These are phyloP conservation scores for Dendrocalamus sinicus DNA, from an alignment of 176 grass and related monocot genomes.

Conservation along the genomic window DNA sequence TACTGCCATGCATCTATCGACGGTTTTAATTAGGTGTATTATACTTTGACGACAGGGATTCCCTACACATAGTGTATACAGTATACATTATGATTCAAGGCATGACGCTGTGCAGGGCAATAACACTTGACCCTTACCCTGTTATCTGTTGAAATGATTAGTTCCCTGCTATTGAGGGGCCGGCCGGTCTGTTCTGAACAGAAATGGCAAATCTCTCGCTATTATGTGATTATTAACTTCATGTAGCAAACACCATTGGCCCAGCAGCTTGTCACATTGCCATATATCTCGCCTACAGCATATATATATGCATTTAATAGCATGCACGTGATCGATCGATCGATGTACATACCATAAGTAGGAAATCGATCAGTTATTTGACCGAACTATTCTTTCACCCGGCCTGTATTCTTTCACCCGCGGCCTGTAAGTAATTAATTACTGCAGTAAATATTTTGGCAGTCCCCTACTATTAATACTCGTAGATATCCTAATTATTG, in stretches of 20 bases:
- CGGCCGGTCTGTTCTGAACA: not conserved
- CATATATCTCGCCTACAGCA: not conserved
- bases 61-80: not conserved
- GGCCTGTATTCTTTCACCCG: not conserved
- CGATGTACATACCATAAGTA: not conserved
- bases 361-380: not conserved
- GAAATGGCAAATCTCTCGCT: not conserved
- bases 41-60: not conserved
- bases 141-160: not conserved
- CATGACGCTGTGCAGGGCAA: not conserved
- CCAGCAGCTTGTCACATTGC: not conserved
- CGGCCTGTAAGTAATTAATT: not conserved
- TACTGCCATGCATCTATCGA: not conserved
- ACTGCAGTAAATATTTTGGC: not conserved
- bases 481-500: constrained; percentile 32
- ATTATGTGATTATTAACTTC: not conserved
- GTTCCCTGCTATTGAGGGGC: not conserved
- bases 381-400: not conserved
- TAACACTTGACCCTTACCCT: not conserved
- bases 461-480: constrained; percentile 28
- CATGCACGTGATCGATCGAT: not conserved
- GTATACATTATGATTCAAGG: not conserved
- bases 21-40: not conserved
- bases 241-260: not conserved
- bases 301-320: not conserved